A percentile compares a stretch with the other conserved stretches of the same genome.
Evolutionary conservation across 176 grass and related monocot genomes (phyloP).

Genomic region (Hsuehochloa calcarea): DNA sequence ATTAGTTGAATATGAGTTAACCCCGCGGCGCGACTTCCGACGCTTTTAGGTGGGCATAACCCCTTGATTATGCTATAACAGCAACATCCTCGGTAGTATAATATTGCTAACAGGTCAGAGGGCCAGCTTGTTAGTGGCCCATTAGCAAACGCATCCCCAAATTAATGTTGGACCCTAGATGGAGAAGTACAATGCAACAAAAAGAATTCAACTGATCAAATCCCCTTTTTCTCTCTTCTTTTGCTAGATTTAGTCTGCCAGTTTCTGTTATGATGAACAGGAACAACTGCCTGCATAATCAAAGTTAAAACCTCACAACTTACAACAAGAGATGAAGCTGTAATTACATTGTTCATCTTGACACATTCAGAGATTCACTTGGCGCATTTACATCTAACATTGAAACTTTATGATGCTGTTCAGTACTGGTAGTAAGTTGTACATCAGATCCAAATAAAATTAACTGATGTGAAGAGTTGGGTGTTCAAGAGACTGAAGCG

Average conservation of each 20-base stretch:
- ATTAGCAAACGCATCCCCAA: slow-evolving; percentile 3
- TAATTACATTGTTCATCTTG: not conserved
- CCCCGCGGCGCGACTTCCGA: not conserved
- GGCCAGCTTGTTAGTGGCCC: not conserved
- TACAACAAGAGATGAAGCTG: not conserved
- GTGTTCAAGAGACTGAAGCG: not conserved
- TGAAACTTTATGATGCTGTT: not conserved
- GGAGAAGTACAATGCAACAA: not conserved
- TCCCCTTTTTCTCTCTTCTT: not conserved
- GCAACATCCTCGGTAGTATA: not conserved
- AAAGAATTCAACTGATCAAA: not conserved
- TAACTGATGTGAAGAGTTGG: not conserved
- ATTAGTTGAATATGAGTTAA: slow-evolving; percentile 21
- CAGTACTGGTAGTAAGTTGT: not conserved
- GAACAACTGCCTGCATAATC: not conserved
- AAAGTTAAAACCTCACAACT: not conserved
- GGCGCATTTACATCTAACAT: not conserved
- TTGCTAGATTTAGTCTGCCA: slow-evolving; percentile 2
- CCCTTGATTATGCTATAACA: slow-evolving; percentile 21
- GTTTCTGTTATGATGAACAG: not conserved
- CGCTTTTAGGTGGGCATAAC: not conserved
- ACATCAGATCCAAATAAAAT: not conserved
- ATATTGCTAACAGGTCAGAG: slow-evolving; percentile 1
- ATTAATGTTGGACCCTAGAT: slow-evolving; percentile 30
- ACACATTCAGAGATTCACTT: not conserved